A percentile compares a stretch with the other conserved stretches of the same genome.
These are phyloP conservation scores for Polygonum aviculare DNA, from an alignment of 148 eudicot genomes.

Conservation along the genomic window DNA sequence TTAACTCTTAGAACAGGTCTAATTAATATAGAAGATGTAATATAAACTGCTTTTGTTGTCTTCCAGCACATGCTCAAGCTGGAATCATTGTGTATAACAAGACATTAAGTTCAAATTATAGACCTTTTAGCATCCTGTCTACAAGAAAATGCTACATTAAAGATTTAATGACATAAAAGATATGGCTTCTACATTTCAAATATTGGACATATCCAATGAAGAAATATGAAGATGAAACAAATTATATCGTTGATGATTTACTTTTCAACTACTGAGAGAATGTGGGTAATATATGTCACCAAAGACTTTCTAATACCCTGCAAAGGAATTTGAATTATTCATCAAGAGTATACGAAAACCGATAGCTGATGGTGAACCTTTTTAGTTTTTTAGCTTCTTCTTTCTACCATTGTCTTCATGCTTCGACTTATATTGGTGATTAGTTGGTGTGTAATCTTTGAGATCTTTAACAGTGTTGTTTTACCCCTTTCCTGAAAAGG, in stretches of 20 bases:
- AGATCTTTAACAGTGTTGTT: too few species aligned
- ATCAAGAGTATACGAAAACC: not conserved
- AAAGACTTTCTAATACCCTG: not conserved
- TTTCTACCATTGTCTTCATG: not conserved
- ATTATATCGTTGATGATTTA: not conserved
- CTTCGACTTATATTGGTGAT: not conserved
- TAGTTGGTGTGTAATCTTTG: not conserved
- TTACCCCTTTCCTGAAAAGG: too few species aligned
- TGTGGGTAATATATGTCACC: not conserved
- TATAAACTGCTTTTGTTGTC: not conserved
- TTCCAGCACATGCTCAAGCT: not conserved
- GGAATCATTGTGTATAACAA: not conserved
- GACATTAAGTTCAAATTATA: not conserved
- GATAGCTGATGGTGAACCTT: not conserved
- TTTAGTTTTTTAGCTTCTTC: not conserved
- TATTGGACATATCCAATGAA: not conserved
- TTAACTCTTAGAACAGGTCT: too few species aligned
- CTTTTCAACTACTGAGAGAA: not conserved
- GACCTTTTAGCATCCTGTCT: not conserved
- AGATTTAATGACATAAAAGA: not conserved
- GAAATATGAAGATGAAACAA: not conserved
- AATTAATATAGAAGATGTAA: not conserved
- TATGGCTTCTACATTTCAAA: not conserved
- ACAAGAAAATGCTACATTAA: not conserved
- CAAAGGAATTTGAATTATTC: not conserved